Base-by-base conservation (phyloP, 352 stramenopile genomes). In the Pythium vanterpoolii region DNA sequence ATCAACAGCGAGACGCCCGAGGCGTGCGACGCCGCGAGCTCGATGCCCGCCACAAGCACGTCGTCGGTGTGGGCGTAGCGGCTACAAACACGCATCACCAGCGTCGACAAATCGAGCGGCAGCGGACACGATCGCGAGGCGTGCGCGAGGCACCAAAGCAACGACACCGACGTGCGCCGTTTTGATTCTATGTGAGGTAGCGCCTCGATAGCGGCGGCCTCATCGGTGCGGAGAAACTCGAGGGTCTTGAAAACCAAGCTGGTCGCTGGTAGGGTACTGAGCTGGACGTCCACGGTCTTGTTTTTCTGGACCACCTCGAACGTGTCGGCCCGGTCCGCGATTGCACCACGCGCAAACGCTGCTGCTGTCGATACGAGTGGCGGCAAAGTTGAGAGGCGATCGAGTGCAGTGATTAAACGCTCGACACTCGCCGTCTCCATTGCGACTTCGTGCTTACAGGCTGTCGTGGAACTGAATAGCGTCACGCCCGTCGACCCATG, bases 231-330 rank as follows among this genome's bases (percentile, higher is more conserved):
- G 14, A 68, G 23, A 31, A 58, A 62, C 16, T 36, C 33, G 9
- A 68, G 45, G 14, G 14, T 45, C 38, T 60, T 62, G 42, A 53
- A 59, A 18, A 63, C 36, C 23, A 68, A 55, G 9, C 26, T 62
- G 14, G 53, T 50, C 9, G 39, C 21, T 1, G 61, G 53, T n/a
- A 68, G 30, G 31, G 46, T 55, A 19, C 21, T 50, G 30, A 58
- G 9, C 31, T 68, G 49, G 5, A 23, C 61, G 33, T 68, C 61
- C 10, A 68, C 62, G 0, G 54, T 58, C 27, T 62, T 68, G 39
- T 31, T 63, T 39, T 59, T 68, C 30, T 68, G 61, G 8, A 52
- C 33, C 8, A 58, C 51, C n/a, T 42, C 39, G 27, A 67, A 51
- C 4, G 44, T 33, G 16, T 46, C 51, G 1, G 30, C 36, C 8